Percentiles rank a stretch among this genome's conserved stretches.
phyloP scores from a whole-genome alignment of 805 yeast genomes.

The Ogataea paradorogensis region DNA sequence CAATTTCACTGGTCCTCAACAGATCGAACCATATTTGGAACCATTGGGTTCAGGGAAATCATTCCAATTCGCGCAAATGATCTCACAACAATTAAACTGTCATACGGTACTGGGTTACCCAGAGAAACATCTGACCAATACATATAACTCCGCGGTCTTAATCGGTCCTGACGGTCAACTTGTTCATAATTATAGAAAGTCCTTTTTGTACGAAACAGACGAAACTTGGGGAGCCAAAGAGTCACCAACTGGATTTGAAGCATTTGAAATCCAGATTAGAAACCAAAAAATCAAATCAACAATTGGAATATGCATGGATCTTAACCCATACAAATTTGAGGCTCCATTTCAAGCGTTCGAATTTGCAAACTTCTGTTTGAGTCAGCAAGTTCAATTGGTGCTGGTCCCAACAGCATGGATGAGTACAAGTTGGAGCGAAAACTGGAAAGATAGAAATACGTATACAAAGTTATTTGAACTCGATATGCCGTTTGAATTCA shows the following conservation, averaged over 20 bases:
- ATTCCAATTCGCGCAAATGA: constrained; percentile 52
- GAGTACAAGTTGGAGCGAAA: constrained; percentile 39
- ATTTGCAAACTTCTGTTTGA: constrained; percentile 53
- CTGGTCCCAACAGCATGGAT: constrained; percentile 90
- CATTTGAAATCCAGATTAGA: constrained; percentile 43
- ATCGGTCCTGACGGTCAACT: constrained; percentile 56
- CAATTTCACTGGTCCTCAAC: constrained; percentile 49
- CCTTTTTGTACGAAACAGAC: constrained; percentile 76
- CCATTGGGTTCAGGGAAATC: constrained; percentile 37
- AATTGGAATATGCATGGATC: constrained; percentile 92
- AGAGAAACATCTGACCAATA: constrained; percentile 41
- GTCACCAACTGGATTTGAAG: constrained; percentile 57
- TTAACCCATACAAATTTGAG: constrained; percentile 79
- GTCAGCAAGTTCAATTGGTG: constrained; percentile 50
- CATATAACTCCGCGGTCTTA: constrained; percentile 72
- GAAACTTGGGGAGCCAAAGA: constrained; percentile 76
- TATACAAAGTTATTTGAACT: constrained; percentile 19
- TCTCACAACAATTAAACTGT: constrained; percentile 51
- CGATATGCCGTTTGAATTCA: constrained; percentile 20
- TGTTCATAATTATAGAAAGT: constrained; percentile 68
- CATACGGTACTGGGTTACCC: constrained; percentile 83
- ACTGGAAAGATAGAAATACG: constrained; percentile 22
- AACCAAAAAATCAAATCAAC: constrained; percentile 39
- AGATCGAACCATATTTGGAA: constrained; percentile 60
- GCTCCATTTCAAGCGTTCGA: constrained; percentile 79